These are phyloP conservation scores for Zygotorulaspora danielsina DNA, from an alignment of 805 yeast genomes.

Conservation along the genomic window DNA sequence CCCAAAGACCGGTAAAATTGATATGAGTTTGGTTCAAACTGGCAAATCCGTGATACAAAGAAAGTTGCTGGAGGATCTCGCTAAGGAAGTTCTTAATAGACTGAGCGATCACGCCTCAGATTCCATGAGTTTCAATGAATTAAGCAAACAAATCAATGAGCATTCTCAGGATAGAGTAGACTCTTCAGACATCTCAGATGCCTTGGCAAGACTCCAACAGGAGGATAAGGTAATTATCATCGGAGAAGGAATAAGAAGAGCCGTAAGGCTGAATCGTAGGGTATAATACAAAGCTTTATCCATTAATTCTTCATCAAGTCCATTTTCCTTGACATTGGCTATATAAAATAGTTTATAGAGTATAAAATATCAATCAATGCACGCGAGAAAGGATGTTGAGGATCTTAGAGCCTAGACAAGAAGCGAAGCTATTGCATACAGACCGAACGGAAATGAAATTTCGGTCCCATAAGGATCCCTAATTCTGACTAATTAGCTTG, in stretches of 20 bases:
- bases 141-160: slow-evolving; percentile 61
- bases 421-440: no score
- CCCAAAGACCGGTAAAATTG: slow-evolving; percentile 93
- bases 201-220: slow-evolving; percentile 59
- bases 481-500: no score
- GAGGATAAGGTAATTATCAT: slow-evolving; percentile 65
- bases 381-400: no score
- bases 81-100: slow-evolving; percentile 53
- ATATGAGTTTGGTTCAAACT: slow-evolving; percentile 95
- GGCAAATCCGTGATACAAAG: slow-evolving; percentile 90
- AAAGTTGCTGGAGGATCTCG: slow-evolving; percentile 66
- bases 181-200: slow-evolving; percentile 64
- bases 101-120: slow-evolving; percentile 48
- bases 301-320: neutral
- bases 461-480: no score
- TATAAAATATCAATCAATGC: no score
- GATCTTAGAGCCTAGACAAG: no score
- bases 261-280: slow-evolving; percentile 41
- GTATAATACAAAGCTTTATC: slow-evolving; percentile 15
- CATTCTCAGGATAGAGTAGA: slow-evolving; percentile 57
- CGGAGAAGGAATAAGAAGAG: slow-evolving; percentile 70
- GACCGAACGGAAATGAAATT: no score
- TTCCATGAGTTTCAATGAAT: slow-evolving; percentile 53
- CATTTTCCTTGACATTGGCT: neutral
- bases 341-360: neutral